phyloP scores from a whole-genome alignment of 164 flowering plant genomes.

The Magnolia sinica region DNA sequence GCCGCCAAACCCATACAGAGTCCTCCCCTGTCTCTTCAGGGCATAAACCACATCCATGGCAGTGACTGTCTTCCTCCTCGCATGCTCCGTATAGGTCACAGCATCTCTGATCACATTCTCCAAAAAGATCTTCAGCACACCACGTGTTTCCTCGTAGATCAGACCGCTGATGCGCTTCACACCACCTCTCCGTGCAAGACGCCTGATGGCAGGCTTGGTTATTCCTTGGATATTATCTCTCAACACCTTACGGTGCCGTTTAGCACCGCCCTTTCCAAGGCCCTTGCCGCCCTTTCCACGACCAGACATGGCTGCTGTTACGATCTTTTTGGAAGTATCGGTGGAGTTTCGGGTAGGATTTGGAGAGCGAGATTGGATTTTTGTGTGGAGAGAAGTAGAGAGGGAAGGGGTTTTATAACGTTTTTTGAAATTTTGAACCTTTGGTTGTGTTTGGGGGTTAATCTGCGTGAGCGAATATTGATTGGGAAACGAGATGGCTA shows the following conservation, averaged over 20 bases:
- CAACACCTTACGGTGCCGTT: constrained; percentile 15
- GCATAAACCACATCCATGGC: constrained; percentile 24
- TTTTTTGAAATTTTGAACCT: background rate
- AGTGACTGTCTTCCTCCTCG: constrained; percentile 17
- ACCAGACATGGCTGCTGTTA: background rate
- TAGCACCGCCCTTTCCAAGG: constrained; percentile 9
- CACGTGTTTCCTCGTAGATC: constrained; percentile 21
- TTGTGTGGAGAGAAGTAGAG: background rate
- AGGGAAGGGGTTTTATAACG: background rate
- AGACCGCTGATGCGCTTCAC: constrained; percentile 20
- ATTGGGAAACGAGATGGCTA: background rate
- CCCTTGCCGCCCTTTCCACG: constrained; percentile 1
- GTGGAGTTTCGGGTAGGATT: background rate
- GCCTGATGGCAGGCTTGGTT: constrained; percentile 16
- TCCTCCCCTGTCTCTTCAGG: constrained; percentile 19
- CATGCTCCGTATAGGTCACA: constrained; percentile 21
- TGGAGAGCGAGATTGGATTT: background rate
- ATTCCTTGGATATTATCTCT: constrained; percentile 18
- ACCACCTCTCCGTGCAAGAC: constrained; percentile 14
- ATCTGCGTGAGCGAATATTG: background rate
- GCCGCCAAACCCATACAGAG: constrained; percentile 21
- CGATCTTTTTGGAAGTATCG: background rate
- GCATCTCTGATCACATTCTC: constrained; percentile 21
- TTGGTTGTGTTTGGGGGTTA: background rate
- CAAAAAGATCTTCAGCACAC: constrained; percentile 17